phyloP scores from a whole-genome alignment of 768 basidiomycete species.

The Aureoboletus auriporus region DNA sequence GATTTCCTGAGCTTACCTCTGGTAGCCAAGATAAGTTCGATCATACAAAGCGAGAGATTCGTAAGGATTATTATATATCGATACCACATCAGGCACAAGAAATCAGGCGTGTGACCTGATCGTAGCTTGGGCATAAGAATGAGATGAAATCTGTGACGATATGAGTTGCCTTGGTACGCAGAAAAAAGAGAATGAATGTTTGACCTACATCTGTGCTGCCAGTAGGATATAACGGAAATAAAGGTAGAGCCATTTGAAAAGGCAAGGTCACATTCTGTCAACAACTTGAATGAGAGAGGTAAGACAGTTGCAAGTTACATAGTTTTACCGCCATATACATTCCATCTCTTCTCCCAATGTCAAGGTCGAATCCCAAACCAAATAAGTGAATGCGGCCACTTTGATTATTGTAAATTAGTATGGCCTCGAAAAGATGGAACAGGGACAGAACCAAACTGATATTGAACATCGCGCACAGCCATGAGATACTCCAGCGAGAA shows the following conservation, averaged over 20 bases:
- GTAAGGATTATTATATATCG: not conserved
- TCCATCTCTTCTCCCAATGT: conserved; percentile 24
- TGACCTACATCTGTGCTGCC: conserved; percentile 7
- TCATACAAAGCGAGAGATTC: conserved; percentile 10
- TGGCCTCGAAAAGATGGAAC: not conserved
- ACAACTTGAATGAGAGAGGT: not conserved
- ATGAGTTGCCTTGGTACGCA: not conserved
- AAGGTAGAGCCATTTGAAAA: conserved; percentile 14
- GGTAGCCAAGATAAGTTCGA: conserved; percentile 22
- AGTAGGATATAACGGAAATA: conserved; percentile 18
- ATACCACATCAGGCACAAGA: conserved; percentile 14
- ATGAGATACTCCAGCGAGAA: conserved; percentile 5
- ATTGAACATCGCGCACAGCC: conserved; percentile 5
- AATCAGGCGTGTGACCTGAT: conserved; percentile 6
- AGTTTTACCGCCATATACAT: conserved; percentile 29
- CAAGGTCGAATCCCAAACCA: conserved; percentile 26
- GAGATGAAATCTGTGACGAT: conserved; percentile 15
- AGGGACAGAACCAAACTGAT: conserved; percentile 12
- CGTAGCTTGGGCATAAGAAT: conserved; percentile 4
- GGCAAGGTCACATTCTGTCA: conserved; percentile 9
- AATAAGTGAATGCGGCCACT: conserved; percentile 25
- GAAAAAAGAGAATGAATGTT: not conserved
- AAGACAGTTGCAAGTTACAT: too few species aligned
- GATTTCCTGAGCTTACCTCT: conserved; percentile 18
- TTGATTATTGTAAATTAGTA: not conserved